Percentiles rank a stretch among this genome's conserved stretches.
Conservation (phyloP, 495 filamentous ascomycete genomes). For the Bacidia rubella region DNA sequence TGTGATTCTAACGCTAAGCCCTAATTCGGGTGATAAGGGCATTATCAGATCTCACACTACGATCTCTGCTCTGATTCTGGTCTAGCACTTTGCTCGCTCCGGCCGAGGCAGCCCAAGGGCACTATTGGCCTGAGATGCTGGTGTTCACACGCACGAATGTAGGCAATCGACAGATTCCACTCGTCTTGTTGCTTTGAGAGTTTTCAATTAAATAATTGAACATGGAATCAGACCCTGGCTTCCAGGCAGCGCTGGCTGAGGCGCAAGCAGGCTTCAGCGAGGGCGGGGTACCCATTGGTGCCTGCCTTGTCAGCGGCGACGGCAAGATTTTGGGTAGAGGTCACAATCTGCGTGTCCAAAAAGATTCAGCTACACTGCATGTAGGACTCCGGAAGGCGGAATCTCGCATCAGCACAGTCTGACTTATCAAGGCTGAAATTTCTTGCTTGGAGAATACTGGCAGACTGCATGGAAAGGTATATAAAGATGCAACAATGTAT, state of each 20-base stretch:
- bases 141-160: too few species aligned
- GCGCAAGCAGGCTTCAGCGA: conserved; percentile 53
- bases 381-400: conserved; percentile 32
- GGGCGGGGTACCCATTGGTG: conserved; percentile 75
- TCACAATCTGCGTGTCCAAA: conserved; percentile 73
- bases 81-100: too few species aligned
- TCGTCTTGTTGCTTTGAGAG: too few species aligned
- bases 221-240: conserved; percentile 37
- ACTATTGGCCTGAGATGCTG: too few species aligned
- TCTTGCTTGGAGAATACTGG: conserved; percentile 68
- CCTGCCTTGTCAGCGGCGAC: conserved; percentile 53
- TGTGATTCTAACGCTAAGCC: background rate
- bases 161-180: too few species aligned
- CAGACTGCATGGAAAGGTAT: conserved; percentile 56
- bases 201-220: too few species aligned
- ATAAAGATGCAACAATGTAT: conserved; percentile 69
- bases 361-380: conserved; percentile 60
- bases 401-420: background rate
- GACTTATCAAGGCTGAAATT: conserved; percentile 54
- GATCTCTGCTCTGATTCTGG: background rate
- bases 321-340: conserved; percentile 67
- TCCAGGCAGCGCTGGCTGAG: conserved; percentile 60
- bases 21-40: background rate
- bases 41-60: background rate
- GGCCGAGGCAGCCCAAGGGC: too few species aligned